phyloP scores from a whole-genome alignment of 345 rosid genomes.

The Kernera saxatilis region DNA sequence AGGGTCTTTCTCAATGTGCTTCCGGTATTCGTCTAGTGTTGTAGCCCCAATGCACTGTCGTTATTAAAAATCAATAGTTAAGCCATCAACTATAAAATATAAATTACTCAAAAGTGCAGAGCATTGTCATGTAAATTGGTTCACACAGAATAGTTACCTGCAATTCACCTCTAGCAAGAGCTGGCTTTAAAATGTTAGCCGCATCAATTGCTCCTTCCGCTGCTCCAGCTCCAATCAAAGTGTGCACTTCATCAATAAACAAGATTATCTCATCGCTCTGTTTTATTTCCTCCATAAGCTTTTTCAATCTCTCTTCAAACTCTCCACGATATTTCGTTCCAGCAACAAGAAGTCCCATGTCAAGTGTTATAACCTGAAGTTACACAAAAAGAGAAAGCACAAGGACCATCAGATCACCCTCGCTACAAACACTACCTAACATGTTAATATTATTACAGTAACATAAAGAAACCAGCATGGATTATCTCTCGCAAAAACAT shows the following conservation, averaged over 20 bases:
- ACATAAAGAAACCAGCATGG: background rate
- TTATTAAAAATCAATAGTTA: background rate
- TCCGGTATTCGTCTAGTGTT: slow-evolving; percentile 88
- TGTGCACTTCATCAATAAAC: slow-evolving; percentile 97
- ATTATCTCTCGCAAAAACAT: background rate
- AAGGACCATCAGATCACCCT: slow-evolving; percentile 1
- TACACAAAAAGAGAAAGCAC: background rate
- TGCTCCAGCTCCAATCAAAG: slow-evolving; percentile 97
- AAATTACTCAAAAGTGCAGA: background rate
- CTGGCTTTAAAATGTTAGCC: slow-evolving; percentile 93
- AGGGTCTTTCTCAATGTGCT: slow-evolving; percentile 98
- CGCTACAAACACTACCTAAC: background rate
- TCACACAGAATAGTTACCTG: slow-evolving; percentile 49
- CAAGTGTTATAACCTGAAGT: slow-evolving; percentile 82
- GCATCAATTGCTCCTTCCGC: slow-evolving; percentile 99
- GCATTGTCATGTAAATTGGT: background rate
- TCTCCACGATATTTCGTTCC: slow-evolving; percentile 99
- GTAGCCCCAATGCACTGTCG: slow-evolving; percentile 97
- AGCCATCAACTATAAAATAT: background rate
- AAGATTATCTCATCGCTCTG: slow-evolving; percentile 97
- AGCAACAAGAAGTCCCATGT: slow-evolving; percentile 99
- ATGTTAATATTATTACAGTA: background rate
- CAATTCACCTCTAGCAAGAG: slow-evolving; percentile 99
- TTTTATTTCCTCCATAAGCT: slow-evolving; percentile 97
- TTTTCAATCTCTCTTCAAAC: slow-evolving; percentile 96